Evolutionary conservation across 129 eudicot genomes (phyloP), one percentile per base, ranked within the genome.

Genomic region (Flaveria robusta): DNA sequence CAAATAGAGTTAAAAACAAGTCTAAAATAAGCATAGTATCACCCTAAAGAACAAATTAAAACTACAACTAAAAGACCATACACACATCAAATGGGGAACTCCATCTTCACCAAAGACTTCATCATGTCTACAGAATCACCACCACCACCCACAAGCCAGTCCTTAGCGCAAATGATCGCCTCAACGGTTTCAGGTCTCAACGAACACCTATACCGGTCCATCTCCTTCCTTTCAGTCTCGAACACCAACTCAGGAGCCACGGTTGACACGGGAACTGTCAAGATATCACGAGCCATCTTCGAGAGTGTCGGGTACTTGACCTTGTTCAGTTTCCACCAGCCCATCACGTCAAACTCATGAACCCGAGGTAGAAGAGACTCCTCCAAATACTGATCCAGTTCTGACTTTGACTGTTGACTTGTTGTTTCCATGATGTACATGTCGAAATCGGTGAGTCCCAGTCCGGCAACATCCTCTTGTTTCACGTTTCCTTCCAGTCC

Each of bases 251-350:
- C 86, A 0, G 81, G 76, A 11, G 77, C 84, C 10, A 91, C 88
- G 0, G 88, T 88, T 1, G 83, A 81, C 19, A 91, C 95, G 7
- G 95, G 97, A 41, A 88, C 82, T 8, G 90, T 78, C 84, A 91
- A 79, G 18, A 91, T 85, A 77, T 91, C 97, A 23, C 94, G 86
- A 23, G 97, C 97, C 97, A 91, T 91, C 82, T 85, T 86, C 3
- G 97, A 88, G 7, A 91, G 83, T 16, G 91, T 91, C 3, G 97
- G 97, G 81, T 88, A 91, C 92, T 88, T 91, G 19, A 71, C 78
- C 79, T 87, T 83, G 76, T 91, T 88, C 14, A 88, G 79, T 54
- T 88, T 88, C 97, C 97, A 91, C 97, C 97, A 91, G 14, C 97
- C 97, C 34, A 91, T 74, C n/a, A 88, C 97, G 47, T 91, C 97